Evolutionary conservation across 257 asterid species (phyloP).

Genomic region (Cordia subcordata): DNA sequence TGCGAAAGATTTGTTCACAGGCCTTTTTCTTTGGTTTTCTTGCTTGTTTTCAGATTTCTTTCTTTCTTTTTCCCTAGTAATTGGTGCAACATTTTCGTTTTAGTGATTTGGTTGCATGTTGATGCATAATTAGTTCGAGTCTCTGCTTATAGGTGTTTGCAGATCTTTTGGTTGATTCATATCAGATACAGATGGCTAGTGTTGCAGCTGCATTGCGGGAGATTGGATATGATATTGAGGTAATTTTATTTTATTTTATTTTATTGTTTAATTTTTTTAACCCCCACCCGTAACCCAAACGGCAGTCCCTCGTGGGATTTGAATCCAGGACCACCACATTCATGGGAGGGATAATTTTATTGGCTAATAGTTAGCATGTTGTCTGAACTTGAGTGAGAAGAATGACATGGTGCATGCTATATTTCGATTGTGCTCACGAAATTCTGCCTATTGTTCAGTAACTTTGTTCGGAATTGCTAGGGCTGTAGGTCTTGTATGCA

Average conservation of each 20-base stretch:
- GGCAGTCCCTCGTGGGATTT: too few relatives aligned
- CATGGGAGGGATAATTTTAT: conserved; percentile 67
- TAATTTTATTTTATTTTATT: too few relatives aligned
- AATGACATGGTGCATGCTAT: neutral
- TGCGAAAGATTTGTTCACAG: too few relatives aligned
- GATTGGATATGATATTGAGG: conserved; percentile 90
- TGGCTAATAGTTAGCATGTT: neutral
- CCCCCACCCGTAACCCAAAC: too few relatives aligned
- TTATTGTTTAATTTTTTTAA: neutral
- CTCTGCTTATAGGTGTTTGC: conserved; percentile 63
- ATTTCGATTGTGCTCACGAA: too few relatives aligned
- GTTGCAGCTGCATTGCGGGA: conserved; percentile 66
- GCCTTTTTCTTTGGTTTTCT: neutral
- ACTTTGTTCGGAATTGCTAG: neutral
- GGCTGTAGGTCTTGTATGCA: too few relatives aligned
- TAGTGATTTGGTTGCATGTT: neutral
- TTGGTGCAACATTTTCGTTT: neutral
- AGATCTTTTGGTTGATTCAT: conserved; percentile 69
- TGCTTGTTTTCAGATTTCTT: neutral
- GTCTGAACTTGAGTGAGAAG: neutral
- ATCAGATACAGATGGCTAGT: conserved; percentile 80
- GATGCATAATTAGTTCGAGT: neutral
- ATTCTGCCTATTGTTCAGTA: neutral
- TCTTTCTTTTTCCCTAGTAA: neutral
- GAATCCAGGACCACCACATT: too few relatives aligned